Conservation (phyloP, 441 rosid genomes). For the Bocquillonia castaneifolia region DNA sequence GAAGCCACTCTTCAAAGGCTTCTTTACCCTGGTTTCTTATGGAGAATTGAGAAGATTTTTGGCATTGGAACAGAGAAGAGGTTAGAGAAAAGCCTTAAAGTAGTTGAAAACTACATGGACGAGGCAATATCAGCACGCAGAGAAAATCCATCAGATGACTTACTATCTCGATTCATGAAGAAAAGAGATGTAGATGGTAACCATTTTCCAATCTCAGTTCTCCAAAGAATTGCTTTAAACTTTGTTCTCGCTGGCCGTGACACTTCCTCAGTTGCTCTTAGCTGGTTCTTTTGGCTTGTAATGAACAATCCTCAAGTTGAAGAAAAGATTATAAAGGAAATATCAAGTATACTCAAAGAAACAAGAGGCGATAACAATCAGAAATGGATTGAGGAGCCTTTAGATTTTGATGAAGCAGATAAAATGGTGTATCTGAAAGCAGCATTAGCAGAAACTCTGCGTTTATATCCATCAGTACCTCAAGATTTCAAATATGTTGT, state of each 20-base stretch:
- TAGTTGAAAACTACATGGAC: slow-evolving; percentile 78
- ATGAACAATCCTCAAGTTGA: slow-evolving; percentile 68
- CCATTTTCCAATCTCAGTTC: slow-evolving; percentile 52
- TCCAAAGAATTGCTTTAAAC: slow-evolving; percentile 88
- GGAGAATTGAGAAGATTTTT: slow-evolving; percentile 68
- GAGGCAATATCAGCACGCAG: slow-evolving; percentile 63
- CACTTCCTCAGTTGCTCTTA: slow-evolving; percentile 86
- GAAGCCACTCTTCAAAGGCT: slow-evolving; percentile 79
- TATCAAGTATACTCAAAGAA: slow-evolving; percentile 46
- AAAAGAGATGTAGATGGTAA: slow-evolving; percentile 68
- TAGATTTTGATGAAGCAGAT: slow-evolving; percentile 82
- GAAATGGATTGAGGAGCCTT: slow-evolving; percentile 72
- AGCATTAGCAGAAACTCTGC: slow-evolving; percentile 78
- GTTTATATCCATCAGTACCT: slow-evolving; percentile 87
- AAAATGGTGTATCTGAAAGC: slow-evolving; percentile 73
- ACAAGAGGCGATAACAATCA: slow-evolving; percentile 60
- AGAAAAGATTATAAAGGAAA: slow-evolving; percentile 53
- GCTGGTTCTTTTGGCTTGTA: slow-evolving; percentile 96
- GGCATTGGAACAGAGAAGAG: slow-evolving; percentile 58
- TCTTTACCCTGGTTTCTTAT: slow-evolving; percentile 73
- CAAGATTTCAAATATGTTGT: slow-evolving; percentile 77
- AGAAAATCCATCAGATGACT: slow-evolving; percentile 76
- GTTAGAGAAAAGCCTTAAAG: slow-evolving; percentile 45
- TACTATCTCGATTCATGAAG: slow-evolving; percentile 72
- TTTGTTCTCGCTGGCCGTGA: slow-evolving; percentile 93